Conservation (phyloP, 495 filamentous ascomycete genomes). For the Hyaloscypha finlandica region DNA sequence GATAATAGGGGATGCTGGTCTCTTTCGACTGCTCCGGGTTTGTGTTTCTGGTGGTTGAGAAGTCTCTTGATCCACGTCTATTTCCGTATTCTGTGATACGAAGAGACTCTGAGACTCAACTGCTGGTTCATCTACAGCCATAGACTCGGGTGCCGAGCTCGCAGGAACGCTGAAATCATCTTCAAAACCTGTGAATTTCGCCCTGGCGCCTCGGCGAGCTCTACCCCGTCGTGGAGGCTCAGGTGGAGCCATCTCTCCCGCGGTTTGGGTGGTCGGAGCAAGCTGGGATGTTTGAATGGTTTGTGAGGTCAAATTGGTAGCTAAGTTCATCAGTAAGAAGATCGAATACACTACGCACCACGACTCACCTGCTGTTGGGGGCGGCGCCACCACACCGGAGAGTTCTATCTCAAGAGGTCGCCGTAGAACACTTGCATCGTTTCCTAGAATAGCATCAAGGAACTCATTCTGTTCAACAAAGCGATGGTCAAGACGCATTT, state of each 20-base stretch:
- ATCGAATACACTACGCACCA: not conserved
- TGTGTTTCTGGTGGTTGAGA: conserved; percentile 12
- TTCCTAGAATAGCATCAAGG: conserved; percentile 81
- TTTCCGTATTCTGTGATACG: conserved; percentile 35
- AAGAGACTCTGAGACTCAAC: conserved; percentile 41
- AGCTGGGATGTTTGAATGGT: conserved; percentile 15
- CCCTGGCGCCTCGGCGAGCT: conserved; percentile 45
- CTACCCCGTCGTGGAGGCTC: conserved; percentile 41
- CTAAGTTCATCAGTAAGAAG: conserved; percentile 3
- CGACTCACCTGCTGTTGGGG: conserved; percentile 18
- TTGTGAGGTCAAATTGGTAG: conserved; percentile 10
- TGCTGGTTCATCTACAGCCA: conserved; percentile 18
- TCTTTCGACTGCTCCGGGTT: conserved; percentile 42
- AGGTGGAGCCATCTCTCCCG: conserved; percentile 15
- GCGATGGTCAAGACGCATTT: conserved; percentile 71
- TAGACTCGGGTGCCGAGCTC: conserved; percentile 28
- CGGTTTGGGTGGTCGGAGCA: not conserved
- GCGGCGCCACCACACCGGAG: conserved; percentile 17
- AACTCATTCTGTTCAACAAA: conserved; percentile 92
- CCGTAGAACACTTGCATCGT: conserved; percentile 69
- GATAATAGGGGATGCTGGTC: conserved; percentile 41
- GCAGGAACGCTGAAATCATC: conserved; percentile 37
- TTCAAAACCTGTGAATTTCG: conserved; percentile 73
- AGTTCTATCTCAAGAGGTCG: conserved; percentile 53
- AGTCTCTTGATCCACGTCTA: conserved; percentile 16